Evolutionary conservation across 768 basidiomycete genomes (phyloP).

Genomic region (Suillus decipiens): DNA sequence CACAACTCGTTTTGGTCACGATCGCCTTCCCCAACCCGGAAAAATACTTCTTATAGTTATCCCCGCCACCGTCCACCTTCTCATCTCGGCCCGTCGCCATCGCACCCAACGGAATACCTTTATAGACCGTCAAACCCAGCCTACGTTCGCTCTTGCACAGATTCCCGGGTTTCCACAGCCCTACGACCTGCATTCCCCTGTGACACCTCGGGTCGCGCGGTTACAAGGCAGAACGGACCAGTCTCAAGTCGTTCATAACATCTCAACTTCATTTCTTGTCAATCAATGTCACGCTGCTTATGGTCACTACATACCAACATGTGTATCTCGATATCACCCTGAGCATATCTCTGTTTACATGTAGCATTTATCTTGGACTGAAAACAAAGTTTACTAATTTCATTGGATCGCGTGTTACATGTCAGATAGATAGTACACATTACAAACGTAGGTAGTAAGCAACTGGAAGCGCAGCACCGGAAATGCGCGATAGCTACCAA

Average conservation of each 20-base stretch:
- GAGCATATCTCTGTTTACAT: conserved; percentile 1
- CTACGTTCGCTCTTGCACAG: conserved; percentile 34
- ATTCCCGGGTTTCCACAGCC: conserved; percentile 36
- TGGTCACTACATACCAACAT: conserved; percentile 1
- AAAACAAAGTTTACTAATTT: conserved; percentile 4
- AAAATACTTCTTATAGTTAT: conserved; percentile 10
- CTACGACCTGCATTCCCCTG: conserved; percentile 34
- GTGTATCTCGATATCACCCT: conserved; percentile 5
- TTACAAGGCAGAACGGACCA: background rate
- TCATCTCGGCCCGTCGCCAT: conserved; percentile 7
- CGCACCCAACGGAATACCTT: conserved; percentile 23
- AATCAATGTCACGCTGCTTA: too few species aligned
- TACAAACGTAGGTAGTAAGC: conserved; percentile 4
- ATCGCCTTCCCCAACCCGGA: conserved; percentile 12
- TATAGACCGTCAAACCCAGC: conserved; percentile 34
- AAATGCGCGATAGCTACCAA: conserved; percentile 6
- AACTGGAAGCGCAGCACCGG: conserved; percentile 2
- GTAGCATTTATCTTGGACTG: conserved; percentile 6
- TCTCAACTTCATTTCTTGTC: background rate
- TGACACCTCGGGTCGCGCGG: conserved; percentile 4
- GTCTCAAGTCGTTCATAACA: background rate
- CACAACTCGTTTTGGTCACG: conserved; percentile 11
- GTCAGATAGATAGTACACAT: conserved; percentile 2
- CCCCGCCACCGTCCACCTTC: conserved; percentile 1
- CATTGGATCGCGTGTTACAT: conserved; percentile 2